phyloP scores from a whole-genome alignment of 257 asterid genomes.

The Capsicum baccatum region DNA sequence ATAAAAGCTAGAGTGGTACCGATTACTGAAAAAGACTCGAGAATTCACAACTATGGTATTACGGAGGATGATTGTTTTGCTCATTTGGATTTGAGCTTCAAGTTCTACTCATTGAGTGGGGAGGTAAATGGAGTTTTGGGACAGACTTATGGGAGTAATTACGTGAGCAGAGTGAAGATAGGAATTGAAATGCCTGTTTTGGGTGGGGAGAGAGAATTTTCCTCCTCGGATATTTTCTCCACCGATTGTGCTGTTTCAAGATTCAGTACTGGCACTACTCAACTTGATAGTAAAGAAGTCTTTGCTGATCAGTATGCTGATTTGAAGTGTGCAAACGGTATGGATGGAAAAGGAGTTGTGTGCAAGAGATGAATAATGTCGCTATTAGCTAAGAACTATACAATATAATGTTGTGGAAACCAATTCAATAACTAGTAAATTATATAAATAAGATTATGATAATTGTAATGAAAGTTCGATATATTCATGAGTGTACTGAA shows the following conservation, averaged over 20 bases:
- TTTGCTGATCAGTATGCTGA: slow-evolving; percentile 43
- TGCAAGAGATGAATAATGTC: slow-evolving; percentile 59
- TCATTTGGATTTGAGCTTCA: slow-evolving; percentile 82
- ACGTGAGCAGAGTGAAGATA: slow-evolving; percentile 75
- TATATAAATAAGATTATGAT: no score
- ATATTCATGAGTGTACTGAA: no score
- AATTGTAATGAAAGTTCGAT: no score
- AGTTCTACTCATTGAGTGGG: slow-evolving; percentile 67
- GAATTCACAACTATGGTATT: slow-evolving; percentile 66
- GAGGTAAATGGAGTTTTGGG: slow-evolving; percentile 77
- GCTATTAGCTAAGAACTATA: no score
- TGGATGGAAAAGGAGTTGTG: slow-evolving; percentile 68
- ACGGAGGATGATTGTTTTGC: slow-evolving; percentile 77
- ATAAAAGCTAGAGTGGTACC: slow-evolving; percentile 78
- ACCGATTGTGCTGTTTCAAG: slow-evolving; percentile 71
- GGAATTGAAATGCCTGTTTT: slow-evolving; percentile 82
- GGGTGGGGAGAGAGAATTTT: slow-evolving; percentile 71
- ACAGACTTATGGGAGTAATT: slow-evolving; percentile 66
- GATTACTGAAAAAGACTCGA: slow-evolving; percentile 61
- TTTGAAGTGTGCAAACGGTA: slow-evolving; percentile 59
- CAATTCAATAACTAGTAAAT: no score
- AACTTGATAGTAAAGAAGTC: no score
- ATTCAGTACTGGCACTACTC: slow-evolving; percentile 34
- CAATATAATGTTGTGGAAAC: no score
- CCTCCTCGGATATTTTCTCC: slow-evolving; percentile 62